Conservation (phyloP, 768 basidiomycete genomes). For the Ramaria sp. region DNA sequence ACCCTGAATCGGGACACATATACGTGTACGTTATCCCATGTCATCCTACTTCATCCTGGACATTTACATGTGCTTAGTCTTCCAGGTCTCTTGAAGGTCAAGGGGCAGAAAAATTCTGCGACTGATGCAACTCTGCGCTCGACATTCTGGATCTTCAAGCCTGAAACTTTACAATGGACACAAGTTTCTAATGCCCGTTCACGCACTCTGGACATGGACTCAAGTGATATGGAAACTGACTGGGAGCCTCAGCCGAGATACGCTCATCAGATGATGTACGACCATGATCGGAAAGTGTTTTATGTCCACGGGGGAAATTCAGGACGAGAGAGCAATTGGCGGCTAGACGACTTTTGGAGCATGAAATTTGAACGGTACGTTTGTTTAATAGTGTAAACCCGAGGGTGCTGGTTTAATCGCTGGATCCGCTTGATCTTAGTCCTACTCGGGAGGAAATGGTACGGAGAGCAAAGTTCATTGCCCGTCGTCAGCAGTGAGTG, state of each 20-base stretch:
- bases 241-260: slow-evolving; percentile 50
- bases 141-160: slow-evolving; percentile 31
- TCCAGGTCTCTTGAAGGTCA: slow-evolving; percentile 51
- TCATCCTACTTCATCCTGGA: not conserved
- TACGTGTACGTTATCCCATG: slow-evolving; percentile 45
- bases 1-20: slow-evolving; percentile 50
- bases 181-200: not conserved
- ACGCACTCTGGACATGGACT: slow-evolving; percentile 34
- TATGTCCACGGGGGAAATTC: slow-evolving; percentile 76
- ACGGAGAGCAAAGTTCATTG: slow-evolving; percentile 48
- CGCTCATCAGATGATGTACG: slow-evolving; percentile 73
- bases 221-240: slow-evolving; percentile 15
- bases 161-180: slow-evolving; percentile 46
- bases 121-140: slow-evolving; percentile 23
- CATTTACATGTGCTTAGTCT: not conserved
- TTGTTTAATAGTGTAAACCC: not conserved
- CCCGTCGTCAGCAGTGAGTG: slow-evolving; percentile 65
- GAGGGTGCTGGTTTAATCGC: not conserved
- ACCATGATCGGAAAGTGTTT: slow-evolving; percentile 40
- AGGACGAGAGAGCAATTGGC: slow-evolving; percentile 33
- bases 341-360: slow-evolving; percentile 73
- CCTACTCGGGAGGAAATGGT: slow-evolving; percentile 53
- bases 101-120: not conserved
- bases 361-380: slow-evolving; percentile 57
- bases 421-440: slow-evolving; percentile 24